Percentiles rank a stretch among this genome's conserved stretches.
Conservation (phyloP, 371 early-diverging fungal species). For the Lichtheimia hyalospora region DNA sequence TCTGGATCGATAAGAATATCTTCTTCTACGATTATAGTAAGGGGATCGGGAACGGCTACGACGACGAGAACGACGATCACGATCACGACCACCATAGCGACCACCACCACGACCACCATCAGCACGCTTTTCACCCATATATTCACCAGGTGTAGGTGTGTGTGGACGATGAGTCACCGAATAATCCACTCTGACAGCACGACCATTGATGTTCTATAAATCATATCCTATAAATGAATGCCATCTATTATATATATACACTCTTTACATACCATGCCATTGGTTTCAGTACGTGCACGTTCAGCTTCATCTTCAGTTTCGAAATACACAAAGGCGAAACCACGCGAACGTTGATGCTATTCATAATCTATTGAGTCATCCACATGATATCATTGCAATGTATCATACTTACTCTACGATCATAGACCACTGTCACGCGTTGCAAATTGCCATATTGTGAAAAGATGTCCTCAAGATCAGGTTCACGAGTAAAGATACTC, state of each 20-base stretch:
- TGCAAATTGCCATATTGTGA: constrained; percentile 64
- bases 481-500: constrained; percentile 66
- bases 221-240: no score
- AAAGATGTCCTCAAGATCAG: constrained; percentile 70
- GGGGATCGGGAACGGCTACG: constrained; percentile 15
- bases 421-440: constrained; percentile 60
- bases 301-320: constrained; percentile 73
- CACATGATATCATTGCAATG: not conserved
- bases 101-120: constrained; percentile 6
- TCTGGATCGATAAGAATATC: constrained; percentile 23
- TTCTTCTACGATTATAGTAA: constrained; percentile 22
- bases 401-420: constrained; percentile 48
- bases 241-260: no score
- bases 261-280: constrained; percentile 22
- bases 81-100: constrained; percentile 2
- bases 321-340: constrained; percentile 88
- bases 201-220: constrained; percentile 60
- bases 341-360: constrained; percentile 51
- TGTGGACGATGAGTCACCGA: constrained; percentile 66
- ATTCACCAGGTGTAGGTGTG: constrained; percentile 66
- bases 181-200: constrained; percentile 76
- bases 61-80: constrained; percentile 5
- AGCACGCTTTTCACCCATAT: constrained; percentile 57
- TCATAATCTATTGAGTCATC: not conserved
- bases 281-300: constrained; percentile 67